Conservation (phyloP, 2,329 filamentous ascomycete genomes). For the Dissoconium aciculare region DNA sequence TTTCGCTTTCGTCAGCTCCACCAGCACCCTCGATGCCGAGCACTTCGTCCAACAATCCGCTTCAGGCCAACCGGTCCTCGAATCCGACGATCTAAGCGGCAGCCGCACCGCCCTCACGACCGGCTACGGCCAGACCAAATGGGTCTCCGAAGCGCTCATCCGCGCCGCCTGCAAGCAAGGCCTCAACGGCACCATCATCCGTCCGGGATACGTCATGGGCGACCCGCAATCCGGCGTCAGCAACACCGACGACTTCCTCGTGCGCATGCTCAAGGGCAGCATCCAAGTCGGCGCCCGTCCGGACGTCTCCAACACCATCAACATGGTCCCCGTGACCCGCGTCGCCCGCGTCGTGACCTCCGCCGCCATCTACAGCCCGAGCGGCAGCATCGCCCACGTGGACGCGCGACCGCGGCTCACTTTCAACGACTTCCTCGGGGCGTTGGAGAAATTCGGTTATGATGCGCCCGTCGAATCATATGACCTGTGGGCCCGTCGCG, state of each 20-base stretch:
- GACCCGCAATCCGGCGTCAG: conserved; percentile 53
- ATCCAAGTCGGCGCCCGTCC: conserved; percentile 62
- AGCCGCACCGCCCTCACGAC: conserved; percentile 64
- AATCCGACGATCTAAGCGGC: conserved; percentile 64
- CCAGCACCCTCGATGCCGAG: conserved; percentile 65
- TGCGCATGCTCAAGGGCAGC: conserved; percentile 76
- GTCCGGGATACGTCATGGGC: conserved; percentile 75
- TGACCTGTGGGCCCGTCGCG: conserved; percentile 48
- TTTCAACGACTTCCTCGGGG: conserved; percentile 62
- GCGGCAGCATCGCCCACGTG: conserved; percentile 50
- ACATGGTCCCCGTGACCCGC: conserved; percentile 74
- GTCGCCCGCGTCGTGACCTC: conserved; percentile 70
- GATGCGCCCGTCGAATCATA: conserved; percentile 52
- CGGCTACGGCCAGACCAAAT: conserved; percentile 86
- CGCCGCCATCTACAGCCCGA: conserved; percentile 44
- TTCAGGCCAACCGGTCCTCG: conserved; percentile 52
- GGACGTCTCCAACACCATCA: conserved; percentile 71
- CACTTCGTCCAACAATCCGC: conserved; percentile 64
- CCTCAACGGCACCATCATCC: conserved; percentile 58
- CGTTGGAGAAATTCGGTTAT: conserved; percentile 60
- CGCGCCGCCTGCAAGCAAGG: conserved; percentile 66
- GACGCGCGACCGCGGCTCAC: conserved; percentile 65
- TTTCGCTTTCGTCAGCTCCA: conserved; percentile 71
- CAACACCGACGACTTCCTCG: conserved; percentile 80
- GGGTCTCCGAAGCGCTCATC: conserved; percentile 59